These are phyloP conservation scores for Botrytis squamosa DNA, from an alignment of 2,329 filamentous ascomycete genomes.

Conservation along the genomic window DNA sequence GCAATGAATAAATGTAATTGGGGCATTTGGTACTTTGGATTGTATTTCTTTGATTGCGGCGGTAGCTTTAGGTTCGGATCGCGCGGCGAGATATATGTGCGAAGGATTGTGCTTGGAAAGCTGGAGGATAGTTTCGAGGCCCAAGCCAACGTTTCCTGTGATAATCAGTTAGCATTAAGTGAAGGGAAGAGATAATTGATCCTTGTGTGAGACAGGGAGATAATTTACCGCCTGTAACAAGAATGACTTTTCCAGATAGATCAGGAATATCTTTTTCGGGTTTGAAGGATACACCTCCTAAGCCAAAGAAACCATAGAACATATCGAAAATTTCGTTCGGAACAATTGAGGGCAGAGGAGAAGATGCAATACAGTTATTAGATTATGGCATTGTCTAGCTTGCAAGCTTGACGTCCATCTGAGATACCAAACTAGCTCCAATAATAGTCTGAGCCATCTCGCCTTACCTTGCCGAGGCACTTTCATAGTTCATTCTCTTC, in stretches of 20 bases:
- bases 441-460: conserved; percentile 5
- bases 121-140: conserved; percentile 44
- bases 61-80: conserved; percentile 40
- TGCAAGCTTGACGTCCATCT: background rate
- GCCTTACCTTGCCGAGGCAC: background rate
- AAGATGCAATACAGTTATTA: background rate
- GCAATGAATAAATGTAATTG: conserved; percentile 22
- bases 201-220: background rate
- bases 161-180: background rate
- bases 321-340: background rate
- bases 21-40: conserved; percentile 25
- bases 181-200: background rate
- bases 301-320: conserved; percentile 12
- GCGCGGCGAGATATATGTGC: conserved; percentile 43
- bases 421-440: background rate
- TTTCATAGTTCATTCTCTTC: background rate
- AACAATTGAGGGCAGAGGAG: background rate
- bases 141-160: conserved; percentile 45
- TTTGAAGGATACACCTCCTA: conserved; percentile 18
- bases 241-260: conserved; percentile 44
- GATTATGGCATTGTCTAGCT: background rate
- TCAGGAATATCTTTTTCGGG: conserved; percentile 39
- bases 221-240: conserved; percentile 32
- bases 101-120: conserved; percentile 44
- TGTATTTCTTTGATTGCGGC: conserved; percentile 43